Percentiles rank a stretch among this genome's conserved stretches.
Conservation (phyloP, 257 asterid species). For the Leonotis leonurus region DNA sequence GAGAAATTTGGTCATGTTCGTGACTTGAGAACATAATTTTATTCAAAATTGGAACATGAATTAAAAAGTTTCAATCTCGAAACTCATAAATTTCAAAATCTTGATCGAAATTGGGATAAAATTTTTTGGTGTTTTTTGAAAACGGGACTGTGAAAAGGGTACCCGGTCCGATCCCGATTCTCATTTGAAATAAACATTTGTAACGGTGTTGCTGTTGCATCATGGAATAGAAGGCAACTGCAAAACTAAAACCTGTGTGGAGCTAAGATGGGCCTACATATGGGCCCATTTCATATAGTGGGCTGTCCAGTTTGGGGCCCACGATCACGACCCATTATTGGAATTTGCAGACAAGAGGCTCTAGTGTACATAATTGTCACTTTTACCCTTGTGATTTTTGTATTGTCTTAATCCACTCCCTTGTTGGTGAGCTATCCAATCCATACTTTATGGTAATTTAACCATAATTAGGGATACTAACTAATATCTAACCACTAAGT, state of each 20-base stretch:
- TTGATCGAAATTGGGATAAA: too few relatives aligned
- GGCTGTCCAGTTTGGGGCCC: constrained; percentile 20
- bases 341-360: constrained; percentile 23
- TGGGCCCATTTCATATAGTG: constrained; percentile 21
- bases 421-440: neutral
- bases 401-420: neutral
- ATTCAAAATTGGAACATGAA: too few relatives aligned
- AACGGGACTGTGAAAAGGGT: too few relatives aligned
- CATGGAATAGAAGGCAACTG: constrained; percentile 6
- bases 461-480: neutral
- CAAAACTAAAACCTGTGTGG: constrained; percentile 20
- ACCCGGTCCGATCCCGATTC: too few relatives aligned
- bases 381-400: neutral
- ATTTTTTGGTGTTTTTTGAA: too few relatives aligned
- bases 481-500: neutral
- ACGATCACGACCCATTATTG: constrained; percentile 21
- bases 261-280: constrained; percentile 16
- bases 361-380: constrained; percentile 21
- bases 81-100: too few relatives aligned
- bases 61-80: too few relatives aligned
- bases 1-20: too few relatives aligned
- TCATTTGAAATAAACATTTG: constrained; percentile 20
- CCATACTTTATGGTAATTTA: neutral
- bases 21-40: too few relatives aligned
- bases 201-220: constrained; percentile 30